Conservation (phyloP, 352 stramenopile species). For the Phytopythium oedochilum region DNA sequence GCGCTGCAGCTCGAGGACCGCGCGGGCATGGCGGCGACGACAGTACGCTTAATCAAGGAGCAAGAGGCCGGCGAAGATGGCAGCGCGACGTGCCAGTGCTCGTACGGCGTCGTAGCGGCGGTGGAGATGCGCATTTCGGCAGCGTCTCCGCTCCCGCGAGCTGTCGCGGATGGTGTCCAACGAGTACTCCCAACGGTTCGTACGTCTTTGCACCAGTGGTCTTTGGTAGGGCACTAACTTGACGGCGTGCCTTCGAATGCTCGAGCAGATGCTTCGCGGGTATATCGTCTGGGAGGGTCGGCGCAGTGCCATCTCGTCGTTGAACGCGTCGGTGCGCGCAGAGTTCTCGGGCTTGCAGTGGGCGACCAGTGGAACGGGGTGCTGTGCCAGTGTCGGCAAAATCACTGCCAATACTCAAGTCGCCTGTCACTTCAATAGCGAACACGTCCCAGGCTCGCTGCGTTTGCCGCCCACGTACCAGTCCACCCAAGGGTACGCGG, state of each 20-base stretch:
- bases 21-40: background rate
- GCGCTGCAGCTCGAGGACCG: background rate
- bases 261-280: background rate
- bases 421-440: background rate
- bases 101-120: background rate
- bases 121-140: background rate
- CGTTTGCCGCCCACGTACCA: background rate
- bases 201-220: background rate
- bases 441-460: too few species aligned
- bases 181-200: background rate
- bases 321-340: background rate
- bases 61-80: background rate
- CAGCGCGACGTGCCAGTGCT: background rate
- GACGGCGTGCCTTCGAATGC: too few species aligned
- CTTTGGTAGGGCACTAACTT: background rate
- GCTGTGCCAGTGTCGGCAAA: background rate
- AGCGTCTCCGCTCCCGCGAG: background rate
- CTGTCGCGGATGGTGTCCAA: background rate
- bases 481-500: background rate
- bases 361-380: background rate
- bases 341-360: background rate
- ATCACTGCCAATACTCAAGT: background rate
- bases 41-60: background rate
- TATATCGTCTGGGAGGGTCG: background rate
- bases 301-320: background rate